phyloP scores from a whole-genome alignment of 441 rosid species.

The Euphorbia corollata region DNA sequence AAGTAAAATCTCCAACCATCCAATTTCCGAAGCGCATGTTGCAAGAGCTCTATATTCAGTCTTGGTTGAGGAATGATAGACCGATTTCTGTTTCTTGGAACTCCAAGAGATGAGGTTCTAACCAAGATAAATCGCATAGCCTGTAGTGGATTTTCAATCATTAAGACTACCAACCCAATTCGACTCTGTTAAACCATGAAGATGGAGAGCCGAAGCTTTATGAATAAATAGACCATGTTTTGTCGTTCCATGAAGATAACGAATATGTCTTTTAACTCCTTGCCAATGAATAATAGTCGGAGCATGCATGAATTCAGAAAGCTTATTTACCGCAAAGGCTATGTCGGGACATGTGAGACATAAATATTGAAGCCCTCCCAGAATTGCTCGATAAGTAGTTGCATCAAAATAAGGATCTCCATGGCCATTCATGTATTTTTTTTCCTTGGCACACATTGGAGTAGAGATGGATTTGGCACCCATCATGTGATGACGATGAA shows the following conservation, averaged over 20 bases:
- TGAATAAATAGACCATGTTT: no score
- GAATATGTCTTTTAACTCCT: neutral
- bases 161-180: no score
- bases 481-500: neutral
- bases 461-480: neutral
- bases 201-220: neutral
- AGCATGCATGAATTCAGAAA: neutral
- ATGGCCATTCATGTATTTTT: no score
- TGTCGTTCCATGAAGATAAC: neutral
- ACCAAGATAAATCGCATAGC: no score
- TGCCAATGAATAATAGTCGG: neutral
- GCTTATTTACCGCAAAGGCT: neutral
- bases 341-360: neutral
- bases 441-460: neutral
- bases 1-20: no score
- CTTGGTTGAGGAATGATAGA: neutral
- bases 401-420: neutral
- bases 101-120: neutral
- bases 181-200: neutral
- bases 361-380: neutral
- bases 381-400: neutral
- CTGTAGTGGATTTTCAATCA: no score
- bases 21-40: no score
- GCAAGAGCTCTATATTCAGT: no score
- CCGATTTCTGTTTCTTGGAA: neutral